Evolutionary conservation across 2,329 filamentous ascomycete species (phyloP).

Genomic region (Colletotrichum sublineola): DNA sequence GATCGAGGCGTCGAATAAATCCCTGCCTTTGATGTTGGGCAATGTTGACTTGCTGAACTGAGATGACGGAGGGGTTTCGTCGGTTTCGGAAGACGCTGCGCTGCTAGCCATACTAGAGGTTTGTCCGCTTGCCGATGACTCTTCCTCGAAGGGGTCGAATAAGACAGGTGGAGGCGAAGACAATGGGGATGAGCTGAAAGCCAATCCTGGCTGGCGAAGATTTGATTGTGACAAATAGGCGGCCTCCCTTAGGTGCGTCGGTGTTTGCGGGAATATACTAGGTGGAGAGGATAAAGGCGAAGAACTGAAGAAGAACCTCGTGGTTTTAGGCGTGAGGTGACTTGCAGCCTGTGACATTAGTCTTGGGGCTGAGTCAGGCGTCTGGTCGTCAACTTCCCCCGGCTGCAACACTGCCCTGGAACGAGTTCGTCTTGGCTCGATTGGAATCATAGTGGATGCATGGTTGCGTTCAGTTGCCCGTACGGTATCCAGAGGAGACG

Average conservation of each 20-base stretch:
- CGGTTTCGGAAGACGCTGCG: constrained; percentile 60
- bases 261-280: constrained; percentile 22
- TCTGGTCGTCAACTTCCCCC: neutral
- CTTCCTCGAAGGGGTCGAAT: constrained; percentile 64
- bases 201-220: neutral
- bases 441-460: neutral
- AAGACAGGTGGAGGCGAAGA: constrained; percentile 68
- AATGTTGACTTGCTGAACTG: constrained; percentile 56
- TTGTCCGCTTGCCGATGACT: constrained; percentile 51
- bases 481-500: constrained; percentile 13
- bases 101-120: constrained; percentile 52
- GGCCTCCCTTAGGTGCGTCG: neutral
- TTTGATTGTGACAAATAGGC: constrained; percentile 2
- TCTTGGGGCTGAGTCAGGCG: neutral
- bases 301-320: constrained; percentile 43
- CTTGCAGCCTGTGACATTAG: neutral
- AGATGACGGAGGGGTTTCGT: constrained; percentile 58
- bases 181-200: constrained; percentile 64
- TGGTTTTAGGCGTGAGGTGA: constrained; percentile 19
- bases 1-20: constrained; percentile 78
- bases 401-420: neutral
- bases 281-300: constrained; percentile 56
- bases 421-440: neutral
- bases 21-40: constrained; percentile 76
- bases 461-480: neutral